Base-by-base conservation (phyloP, 176 grass and related monocot species). In the Bonia amplexicaulis region DNA sequence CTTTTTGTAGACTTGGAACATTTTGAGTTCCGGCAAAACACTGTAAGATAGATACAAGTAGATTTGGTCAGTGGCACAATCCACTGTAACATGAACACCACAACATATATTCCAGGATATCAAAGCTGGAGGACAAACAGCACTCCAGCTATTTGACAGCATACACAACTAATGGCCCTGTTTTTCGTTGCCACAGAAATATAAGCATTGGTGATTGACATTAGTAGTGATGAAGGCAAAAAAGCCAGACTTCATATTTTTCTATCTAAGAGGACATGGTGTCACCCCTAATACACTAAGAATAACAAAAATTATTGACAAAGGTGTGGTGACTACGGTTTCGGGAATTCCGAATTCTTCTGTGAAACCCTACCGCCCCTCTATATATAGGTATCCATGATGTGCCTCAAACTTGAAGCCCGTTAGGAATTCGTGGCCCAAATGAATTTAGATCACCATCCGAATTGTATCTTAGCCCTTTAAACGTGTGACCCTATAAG, bases 11-110 rank as follows among this genome's bases (percentile, higher is more conserved):
- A 89, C 84, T 95, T 49, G 91, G 95, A 74, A 98, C 96, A 81
- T 98, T 98, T 69, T 98, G 96, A 74, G 96, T 98, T 85, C 93
- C 96, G 78, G 89, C 86, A 86, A 95, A 98, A 80, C 89, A 93
- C 96, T 98, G 87, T 68, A 82, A 71, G 39, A 64, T 76, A 77
- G n/a, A 74, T 69, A 44, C 25, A 86, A 29, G 13, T n/a, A 75
- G 3, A 87, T 75, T 78, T 64, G 35, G 26, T 57, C 3, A 78
- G 23, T 48, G 17, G 31, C 11, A 52, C 10, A 78, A 73, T 86
- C 5, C 25, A 45, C n/a, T 62, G 12, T 63, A 17, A 54, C 40
- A 84, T 8, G 41, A 73, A 72, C 16, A 66, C 10, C 27, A 41
- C 13, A 68, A 16, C 40, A 17, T 55, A 20, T 17, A 66, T 10